Conservation (phyloP, 495 filamentous ascomycete species). For the Evernia prunastri region DNA sequence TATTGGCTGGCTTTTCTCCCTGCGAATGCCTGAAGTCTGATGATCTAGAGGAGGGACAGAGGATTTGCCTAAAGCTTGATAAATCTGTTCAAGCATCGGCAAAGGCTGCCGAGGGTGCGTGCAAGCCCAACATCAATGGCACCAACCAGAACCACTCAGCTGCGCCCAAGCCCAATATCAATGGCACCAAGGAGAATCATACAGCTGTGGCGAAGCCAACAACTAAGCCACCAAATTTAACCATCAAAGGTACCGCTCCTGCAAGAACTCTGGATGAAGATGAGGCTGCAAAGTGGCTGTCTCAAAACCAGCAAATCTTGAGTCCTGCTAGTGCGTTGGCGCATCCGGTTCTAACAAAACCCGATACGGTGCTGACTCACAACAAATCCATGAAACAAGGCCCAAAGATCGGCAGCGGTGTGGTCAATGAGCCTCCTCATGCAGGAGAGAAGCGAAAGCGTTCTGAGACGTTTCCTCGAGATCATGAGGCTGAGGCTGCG, state of each 20-base stretch:
- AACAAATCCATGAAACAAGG: background rate
- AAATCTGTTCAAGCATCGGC: background rate
- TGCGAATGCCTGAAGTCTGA: conserved; percentile 9
- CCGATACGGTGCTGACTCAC: background rate
- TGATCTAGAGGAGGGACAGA: background rate
- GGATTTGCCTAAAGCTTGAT: conserved; percentile 6
- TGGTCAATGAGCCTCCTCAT: background rate
- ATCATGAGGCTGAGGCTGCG: background rate
- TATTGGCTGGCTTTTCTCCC: background rate
- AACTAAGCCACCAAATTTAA: background rate
- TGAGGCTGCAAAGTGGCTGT: conserved; percentile 7
- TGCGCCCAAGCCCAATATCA: conserved; percentile 1
- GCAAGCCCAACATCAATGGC: background rate
- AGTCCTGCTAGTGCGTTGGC: background rate
- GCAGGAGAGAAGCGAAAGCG: conserved; percentile 7
- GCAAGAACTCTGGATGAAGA: conserved; percentile 1
- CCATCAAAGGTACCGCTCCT: background rate
- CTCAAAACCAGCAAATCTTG: conserved; percentile 7
- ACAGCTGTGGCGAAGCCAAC: background rate
- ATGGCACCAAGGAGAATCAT: conserved; percentile 1
- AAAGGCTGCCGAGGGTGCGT: background rate
- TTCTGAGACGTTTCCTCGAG: background rate
- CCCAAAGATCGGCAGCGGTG: background rate
- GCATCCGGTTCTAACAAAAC: background rate
- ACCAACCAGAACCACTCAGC: conserved; percentile 1